Conservation (phyloP, 2,329 filamentous ascomycete species). For the Diplodia mutila region DNA sequence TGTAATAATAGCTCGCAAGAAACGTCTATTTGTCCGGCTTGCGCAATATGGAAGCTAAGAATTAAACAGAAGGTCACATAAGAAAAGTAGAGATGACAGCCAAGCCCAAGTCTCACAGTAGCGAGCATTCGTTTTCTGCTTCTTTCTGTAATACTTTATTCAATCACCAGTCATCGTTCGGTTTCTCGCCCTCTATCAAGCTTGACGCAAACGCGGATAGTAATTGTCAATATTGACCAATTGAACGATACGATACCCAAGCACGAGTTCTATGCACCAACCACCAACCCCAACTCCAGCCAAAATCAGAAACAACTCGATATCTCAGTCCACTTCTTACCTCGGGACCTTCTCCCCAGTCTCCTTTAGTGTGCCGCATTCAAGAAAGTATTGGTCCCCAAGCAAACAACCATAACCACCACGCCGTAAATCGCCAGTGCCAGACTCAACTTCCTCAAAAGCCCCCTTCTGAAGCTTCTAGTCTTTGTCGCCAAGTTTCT, state of each 20-base stretch:
- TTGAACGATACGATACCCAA: not conserved
- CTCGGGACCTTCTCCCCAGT: not conserved
- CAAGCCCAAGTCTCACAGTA: too few species aligned
- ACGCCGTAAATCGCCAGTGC: constrained; percentile 80
- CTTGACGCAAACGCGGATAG: not conserved
- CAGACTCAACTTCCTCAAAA: constrained; percentile 73
- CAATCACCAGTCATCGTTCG: not conserved
- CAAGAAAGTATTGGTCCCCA: constrained; percentile 85
- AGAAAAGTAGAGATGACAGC: too few species aligned
- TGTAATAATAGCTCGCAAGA: not conserved
- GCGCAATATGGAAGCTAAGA: too few species aligned
- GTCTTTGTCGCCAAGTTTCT: constrained; percentile 51
- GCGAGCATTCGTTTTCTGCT: too few species aligned
- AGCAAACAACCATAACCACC: constrained; percentile 85
- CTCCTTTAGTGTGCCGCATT: constrained; percentile 63
- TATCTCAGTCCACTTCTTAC: not conserved
- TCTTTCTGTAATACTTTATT: too few species aligned
- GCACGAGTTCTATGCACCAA: constrained; percentile 4
- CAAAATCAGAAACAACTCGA: not conserved
- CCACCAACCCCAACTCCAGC: not conserved
- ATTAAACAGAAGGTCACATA: too few species aligned
- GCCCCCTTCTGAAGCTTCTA: constrained; percentile 66
- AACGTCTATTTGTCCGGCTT: too few species aligned
- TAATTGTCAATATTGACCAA: not conserved
- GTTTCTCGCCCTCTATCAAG: not conserved